A percentile compares a stretch with the other conserved stretches of the same genome.
Conservation (phyloP, 75 land plant genomes). For the Cunninghamia lanceolata region DNA sequence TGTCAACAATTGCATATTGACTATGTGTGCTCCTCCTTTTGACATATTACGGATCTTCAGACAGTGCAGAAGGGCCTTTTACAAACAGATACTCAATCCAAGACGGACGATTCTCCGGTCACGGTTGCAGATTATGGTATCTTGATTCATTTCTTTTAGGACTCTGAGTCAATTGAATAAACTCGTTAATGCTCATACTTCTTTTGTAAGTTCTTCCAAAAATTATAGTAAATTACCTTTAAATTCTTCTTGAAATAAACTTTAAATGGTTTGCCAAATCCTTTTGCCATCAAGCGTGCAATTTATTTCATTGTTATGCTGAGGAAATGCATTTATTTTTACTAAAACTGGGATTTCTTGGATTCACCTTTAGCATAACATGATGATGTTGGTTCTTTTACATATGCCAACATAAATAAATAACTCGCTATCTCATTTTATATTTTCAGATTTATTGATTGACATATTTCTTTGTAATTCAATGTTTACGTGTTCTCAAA, state of each 20-base stretch:
- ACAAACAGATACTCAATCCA: slow-evolving; percentile 84
- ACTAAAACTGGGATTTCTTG: neutral
- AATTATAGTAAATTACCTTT: neutral
- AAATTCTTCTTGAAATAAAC: neutral
- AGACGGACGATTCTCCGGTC: slow-evolving; percentile 86
- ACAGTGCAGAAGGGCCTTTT: slow-evolving; percentile 73
- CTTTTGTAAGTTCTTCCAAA: neutral
- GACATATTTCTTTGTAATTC: neutral
- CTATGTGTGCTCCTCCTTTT: neutral
- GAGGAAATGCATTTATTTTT: neutral
- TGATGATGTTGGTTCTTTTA: neutral
- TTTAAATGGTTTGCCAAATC: neutral
- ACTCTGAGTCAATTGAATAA: neutral
- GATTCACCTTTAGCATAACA: neutral
- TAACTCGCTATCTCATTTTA: neutral
- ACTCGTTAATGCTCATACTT: neutral
- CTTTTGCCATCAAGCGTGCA: neutral
- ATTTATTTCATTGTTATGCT: neutral
- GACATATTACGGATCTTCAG: slow-evolving; percentile 33
- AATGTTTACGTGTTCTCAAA: neutral
- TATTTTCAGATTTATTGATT: neutral
- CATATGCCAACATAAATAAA: neutral
- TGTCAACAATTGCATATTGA: neutral
- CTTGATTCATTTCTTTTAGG: neutral
- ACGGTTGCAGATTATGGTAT: slow-evolving; percentile 93